These are phyloP conservation scores for Articulospora tetracladia DNA, from an alignment of 495 filamentous ascomycete species.

Conservation along the genomic window DNA sequence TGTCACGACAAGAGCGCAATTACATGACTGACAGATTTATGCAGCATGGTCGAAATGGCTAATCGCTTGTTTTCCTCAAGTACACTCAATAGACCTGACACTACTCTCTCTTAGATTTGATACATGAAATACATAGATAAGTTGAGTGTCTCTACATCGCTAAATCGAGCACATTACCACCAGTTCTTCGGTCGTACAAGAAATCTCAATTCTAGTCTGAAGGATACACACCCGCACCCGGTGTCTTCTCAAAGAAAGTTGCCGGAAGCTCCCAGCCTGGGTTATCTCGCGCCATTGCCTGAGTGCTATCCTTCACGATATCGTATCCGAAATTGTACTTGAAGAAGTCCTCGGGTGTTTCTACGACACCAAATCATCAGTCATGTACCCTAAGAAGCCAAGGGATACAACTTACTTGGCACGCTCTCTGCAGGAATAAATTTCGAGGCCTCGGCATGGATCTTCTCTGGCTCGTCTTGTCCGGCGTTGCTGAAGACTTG, in stretches of 20 bases:
- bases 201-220: background rate
- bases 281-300: conserved; percentile 12
- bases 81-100: no score
- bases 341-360: conserved; percentile 23
- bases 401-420: conserved; percentile 18
- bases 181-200: no score
- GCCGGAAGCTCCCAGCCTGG: conserved; percentile 21
- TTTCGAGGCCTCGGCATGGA: conserved; percentile 21
- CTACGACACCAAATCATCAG: background rate
- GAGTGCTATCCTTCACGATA: conserved; percentile 14
- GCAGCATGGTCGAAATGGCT: no score
- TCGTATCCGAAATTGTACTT: conserved; percentile 28
- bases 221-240: background rate
- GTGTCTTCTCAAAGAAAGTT: conserved; percentile 2
- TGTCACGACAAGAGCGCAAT: no score
- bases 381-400: background rate
- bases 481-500: conserved; percentile 42
- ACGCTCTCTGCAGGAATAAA: conserved; percentile 21
- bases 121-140: no score
- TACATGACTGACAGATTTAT: no score
- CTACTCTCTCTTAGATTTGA: no score
- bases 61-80: no score
- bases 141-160: no score
- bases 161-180: no score
- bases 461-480: conserved; percentile 22